These are phyloP conservation scores for Pseudofabraea citricarpa DNA, from an alignment of 2,329 filamentous ascomycete genomes.

Conservation along the genomic window DNA sequence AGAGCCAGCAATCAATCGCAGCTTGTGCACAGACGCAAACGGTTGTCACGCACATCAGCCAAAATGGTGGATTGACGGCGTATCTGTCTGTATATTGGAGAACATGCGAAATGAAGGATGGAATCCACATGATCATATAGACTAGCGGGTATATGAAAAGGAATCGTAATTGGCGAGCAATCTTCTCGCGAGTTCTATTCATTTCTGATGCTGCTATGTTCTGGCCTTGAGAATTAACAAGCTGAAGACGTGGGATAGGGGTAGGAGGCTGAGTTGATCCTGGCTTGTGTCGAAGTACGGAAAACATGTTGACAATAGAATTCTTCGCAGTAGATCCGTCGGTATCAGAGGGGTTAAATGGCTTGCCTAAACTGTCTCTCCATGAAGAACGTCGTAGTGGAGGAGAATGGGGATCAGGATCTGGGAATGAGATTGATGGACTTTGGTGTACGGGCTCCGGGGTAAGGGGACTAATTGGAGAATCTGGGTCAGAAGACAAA, in stretches of 20 bases:
- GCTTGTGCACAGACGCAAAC: conserved; percentile 62
- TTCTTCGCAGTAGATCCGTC: conserved; percentile 5
- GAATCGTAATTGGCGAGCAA: conserved; percentile 63
- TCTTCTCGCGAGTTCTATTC: conserved; percentile 43
- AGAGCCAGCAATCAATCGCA: conserved; percentile 62
- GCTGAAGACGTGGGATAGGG: conserved; percentile 16
- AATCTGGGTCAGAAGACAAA: background rate
- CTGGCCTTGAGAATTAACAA: conserved; percentile 21
- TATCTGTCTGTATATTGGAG: conserved; percentile 51
- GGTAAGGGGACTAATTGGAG: conserved; percentile 4
- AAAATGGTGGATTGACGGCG: conserved; percentile 47
- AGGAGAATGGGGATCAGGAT: no score
- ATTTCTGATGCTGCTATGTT: conserved; percentile 28
- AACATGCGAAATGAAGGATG: conserved; percentile 64
- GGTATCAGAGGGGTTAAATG: no score
- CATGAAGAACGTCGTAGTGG: no score
- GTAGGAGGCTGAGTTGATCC: conserved; percentile 6
- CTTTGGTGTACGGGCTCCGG: conserved; percentile 1
- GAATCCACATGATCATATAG: conserved; percentile 67
- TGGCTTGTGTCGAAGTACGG: conserved; percentile 13
- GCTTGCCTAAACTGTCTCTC: no score
- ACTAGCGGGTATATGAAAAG: conserved; percentile 73
- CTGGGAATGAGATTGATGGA: background rate
- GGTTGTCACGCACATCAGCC: conserved; percentile 48
- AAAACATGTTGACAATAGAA: conserved; percentile 18